Conservation (phyloP, 2,329 filamentous ascomycete species). For the Chlorencoelia australis region DNA sequence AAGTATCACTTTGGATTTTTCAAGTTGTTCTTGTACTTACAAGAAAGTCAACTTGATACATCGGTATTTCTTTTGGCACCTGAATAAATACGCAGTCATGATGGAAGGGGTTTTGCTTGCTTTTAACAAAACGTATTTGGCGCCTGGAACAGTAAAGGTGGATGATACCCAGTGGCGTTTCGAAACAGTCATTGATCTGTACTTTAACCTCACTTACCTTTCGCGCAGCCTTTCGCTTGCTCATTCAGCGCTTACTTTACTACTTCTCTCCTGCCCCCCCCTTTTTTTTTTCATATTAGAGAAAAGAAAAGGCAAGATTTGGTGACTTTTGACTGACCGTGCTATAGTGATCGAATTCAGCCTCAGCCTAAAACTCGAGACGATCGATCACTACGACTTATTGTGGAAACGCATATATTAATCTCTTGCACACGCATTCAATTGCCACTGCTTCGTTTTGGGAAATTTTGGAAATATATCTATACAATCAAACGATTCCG, state of each 20-base stretch:
- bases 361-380: conserved; percentile 8
- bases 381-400: conserved; percentile 17
- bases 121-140: too few relatives aligned
- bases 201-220: too few relatives aligned
- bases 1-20: conserved; percentile 1
- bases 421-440: too few relatives aligned
- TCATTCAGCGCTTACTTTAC: conserved; percentile 9
- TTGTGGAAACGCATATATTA: conserved; percentile 1
- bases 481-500: neutral
- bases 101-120: conserved; percentile 10
- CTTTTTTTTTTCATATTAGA: conserved; percentile 5
- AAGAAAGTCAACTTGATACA: neutral
- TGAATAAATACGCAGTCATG: conserved; percentile 6
- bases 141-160: conserved; percentile 19
- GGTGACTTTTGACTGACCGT: conserved; percentile 23
- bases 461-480: conserved; percentile 3
- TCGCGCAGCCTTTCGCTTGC: too few relatives aligned
- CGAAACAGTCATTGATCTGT: conserved; percentile 15
- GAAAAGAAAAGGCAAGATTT: too few relatives aligned
- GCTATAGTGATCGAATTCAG: conserved; percentile 22
- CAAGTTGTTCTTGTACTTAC: neutral
- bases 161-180: conserved; percentile 23
- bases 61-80: conserved; percentile 1
- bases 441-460: too few relatives aligned
- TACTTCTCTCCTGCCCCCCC: conserved; percentile 7